A percentile compares a stretch with the other conserved stretches of the same genome.
phyloP scores from a whole-genome alignment of 345 rosid species.

The Gossypium thurberi region DNA sequence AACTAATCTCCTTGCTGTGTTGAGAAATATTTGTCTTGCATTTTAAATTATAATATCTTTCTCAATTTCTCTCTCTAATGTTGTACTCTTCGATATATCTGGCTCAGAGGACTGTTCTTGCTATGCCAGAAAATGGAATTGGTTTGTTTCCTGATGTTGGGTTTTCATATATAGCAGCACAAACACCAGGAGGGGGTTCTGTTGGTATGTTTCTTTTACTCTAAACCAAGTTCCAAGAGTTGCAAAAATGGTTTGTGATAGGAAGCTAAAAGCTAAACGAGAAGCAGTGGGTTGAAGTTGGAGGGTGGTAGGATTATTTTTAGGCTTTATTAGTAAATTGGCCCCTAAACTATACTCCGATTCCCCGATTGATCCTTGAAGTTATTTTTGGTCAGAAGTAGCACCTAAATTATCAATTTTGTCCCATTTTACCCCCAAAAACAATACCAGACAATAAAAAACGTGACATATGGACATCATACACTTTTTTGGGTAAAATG shows the following conservation, averaged over 20 bases:
- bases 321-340: too few species aligned
- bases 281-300: background rate
- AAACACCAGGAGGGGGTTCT: slow-evolving; percentile 88
- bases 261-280: background rate
- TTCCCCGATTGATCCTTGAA: too few species aligned
- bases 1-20: background rate
- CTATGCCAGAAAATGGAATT: slow-evolving; percentile 98
- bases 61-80: background rate
- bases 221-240: background rate
- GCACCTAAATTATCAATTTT: too few species aligned
- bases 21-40: slow-evolving; percentile 1
- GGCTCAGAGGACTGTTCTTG: slow-evolving; percentile 66
- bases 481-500: too few species aligned
- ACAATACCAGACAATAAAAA: too few species aligned
- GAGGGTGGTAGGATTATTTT: background rate
- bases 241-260: background rate
- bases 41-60: background rate
- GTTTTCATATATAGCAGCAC: slow-evolving; percentile 85
- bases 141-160: slow-evolving; percentile 99
- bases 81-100: slow-evolving; percentile 2
- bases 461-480: too few species aligned
- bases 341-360: too few species aligned
- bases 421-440: too few species aligned
- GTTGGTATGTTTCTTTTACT: slow-evolving; percentile 48
- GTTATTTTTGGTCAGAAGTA: too few species aligned